phyloP scores from a whole-genome alignment of 2,329 filamentous ascomycete genomes.

The Fusarium siculi region DNA sequence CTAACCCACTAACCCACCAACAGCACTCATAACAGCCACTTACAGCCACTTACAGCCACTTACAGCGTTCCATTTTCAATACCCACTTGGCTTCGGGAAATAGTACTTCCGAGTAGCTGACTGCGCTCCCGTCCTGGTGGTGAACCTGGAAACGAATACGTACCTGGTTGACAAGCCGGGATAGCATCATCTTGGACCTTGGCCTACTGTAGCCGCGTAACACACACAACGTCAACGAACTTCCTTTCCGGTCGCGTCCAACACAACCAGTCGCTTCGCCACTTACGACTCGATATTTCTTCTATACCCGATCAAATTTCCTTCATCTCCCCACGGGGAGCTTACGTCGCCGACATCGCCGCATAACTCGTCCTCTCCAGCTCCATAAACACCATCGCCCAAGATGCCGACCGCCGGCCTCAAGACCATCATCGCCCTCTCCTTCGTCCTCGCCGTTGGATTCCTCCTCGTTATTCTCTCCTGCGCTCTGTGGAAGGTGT shows the following conservation, averaged over 20 bases:
- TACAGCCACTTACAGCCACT: conserved; percentile 27
- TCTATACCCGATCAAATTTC: background rate
- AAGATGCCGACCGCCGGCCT: conserved; percentile 83
- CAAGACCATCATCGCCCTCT: conserved; percentile 98
- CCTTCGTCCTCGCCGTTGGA: conserved; percentile 97
- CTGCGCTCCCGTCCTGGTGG: no score
- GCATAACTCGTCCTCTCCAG: background rate
- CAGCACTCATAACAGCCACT: background rate
- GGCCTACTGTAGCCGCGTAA: conserved; percentile 39
- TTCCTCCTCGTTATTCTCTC: conserved; percentile 99
- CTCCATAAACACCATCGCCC: conserved; percentile 37
- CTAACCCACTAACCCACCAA: background rate
- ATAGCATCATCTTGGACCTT: conserved; percentile 41
- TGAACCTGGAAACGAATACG: conserved; percentile 23
- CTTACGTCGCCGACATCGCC: conserved; percentile 18
- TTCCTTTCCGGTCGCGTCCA: background rate
- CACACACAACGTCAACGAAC: conserved; percentile 19
- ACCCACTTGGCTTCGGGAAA: background rate
- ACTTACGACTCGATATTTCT: background rate
- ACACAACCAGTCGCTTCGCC: background rate
- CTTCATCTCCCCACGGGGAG: conserved; percentile 18
- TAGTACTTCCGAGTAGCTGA: conserved; percentile 24
- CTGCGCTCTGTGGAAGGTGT: conserved; percentile 93
- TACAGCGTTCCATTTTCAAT: conserved; percentile 31
- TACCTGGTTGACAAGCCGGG: conserved; percentile 34